A percentile compares a stretch with the other conserved stretches of the same genome.
Evolutionary conservation across 202 grass and related monocot genomes (phyloP).

Genomic region (Panicum virgatum): DNA sequence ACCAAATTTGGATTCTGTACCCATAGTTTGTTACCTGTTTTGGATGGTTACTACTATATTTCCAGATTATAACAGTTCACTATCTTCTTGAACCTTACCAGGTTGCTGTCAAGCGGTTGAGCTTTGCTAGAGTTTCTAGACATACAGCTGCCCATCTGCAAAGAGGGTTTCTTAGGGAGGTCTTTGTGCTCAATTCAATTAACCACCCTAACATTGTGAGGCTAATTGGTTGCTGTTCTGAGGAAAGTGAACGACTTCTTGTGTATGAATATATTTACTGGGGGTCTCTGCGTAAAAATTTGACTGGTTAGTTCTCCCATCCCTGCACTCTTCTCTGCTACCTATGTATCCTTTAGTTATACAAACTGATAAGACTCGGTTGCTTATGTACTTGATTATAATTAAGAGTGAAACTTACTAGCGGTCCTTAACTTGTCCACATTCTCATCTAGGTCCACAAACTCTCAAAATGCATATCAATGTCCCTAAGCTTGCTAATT

Average conservation of each 20-base stretch:
- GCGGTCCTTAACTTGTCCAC: not conserved
- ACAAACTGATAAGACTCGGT: not conserved
- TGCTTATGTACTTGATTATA: not conserved
- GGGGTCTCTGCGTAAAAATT: constrained; percentile 50
- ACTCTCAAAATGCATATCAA: not conserved
- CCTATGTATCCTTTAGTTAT: not conserved
- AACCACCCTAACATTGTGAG: constrained; percentile 59
- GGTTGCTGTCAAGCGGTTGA: constrained; percentile 58
- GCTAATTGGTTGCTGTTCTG: constrained; percentile 59
- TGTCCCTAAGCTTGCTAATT: not conserved
- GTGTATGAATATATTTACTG: constrained; percentile 62
- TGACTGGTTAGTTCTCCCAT: constrained; percentile 38
- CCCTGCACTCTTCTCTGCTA: not conserved
- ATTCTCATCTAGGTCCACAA: too few species aligned
- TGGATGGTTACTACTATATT: not conserved
- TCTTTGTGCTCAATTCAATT: constrained; percentile 55
- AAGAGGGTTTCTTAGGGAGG: constrained; percentile 62
- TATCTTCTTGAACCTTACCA: not conserved
- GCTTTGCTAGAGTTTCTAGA: not conserved
- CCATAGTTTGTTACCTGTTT: not conserved
- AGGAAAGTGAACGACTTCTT: constrained; percentile 54
- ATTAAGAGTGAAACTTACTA: not conserved
- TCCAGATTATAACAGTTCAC: not conserved
- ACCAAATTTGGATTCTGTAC: not conserved
- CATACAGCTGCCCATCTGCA: not conserved